phyloP scores from a whole-genome alignment of 2,329 filamentous ascomycete species.

The Curvularia sp. region DNA sequence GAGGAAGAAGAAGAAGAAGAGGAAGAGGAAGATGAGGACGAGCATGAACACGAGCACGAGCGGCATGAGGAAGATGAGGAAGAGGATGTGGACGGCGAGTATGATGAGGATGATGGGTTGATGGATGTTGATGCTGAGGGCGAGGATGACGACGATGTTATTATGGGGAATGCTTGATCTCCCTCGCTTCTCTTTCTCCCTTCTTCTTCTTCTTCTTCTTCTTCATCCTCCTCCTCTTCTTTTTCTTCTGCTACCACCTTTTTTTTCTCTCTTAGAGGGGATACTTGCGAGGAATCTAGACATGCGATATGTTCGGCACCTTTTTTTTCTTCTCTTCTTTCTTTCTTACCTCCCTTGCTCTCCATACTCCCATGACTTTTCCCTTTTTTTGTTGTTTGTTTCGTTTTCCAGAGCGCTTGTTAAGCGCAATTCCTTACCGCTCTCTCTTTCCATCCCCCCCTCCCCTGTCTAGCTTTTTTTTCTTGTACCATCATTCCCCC shows the following conservation, averaged over 20 bases:
- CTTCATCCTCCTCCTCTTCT: background rate
- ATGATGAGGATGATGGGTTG: slow-evolving; percentile 19
- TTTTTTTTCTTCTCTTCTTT: too few relatives aligned
- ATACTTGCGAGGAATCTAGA: background rate
- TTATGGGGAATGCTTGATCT: slow-evolving; percentile 16
- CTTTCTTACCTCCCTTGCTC: too few relatives aligned
- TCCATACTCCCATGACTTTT: too few relatives aligned
- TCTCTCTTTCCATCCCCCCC: too few relatives aligned
- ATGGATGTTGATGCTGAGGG: slow-evolving; percentile 26
- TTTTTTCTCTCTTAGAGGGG: background rate
- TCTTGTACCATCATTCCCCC: too few relatives aligned
- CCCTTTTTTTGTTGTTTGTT: too few relatives aligned
- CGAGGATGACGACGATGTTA: slow-evolving; percentile 42
- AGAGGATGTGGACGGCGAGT: slow-evolving; percentile 30
- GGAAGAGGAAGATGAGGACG: slow-evolving; percentile 3
- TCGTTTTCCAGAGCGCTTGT: too few relatives aligned
- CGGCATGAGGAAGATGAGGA: slow-evolving; percentile 19
- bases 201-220: background rate
- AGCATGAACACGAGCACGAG: slow-evolving; percentile 11
- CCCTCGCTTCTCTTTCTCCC: background rate
- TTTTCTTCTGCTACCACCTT: background rate
- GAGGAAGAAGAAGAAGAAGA: slow-evolving; percentile 37
- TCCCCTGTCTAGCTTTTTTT: too few relatives aligned
- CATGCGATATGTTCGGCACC: too few relatives aligned
- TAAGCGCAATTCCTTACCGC: too few relatives aligned